These are phyloP conservation scores for Neopestalotiopsis clavispora DNA, from an alignment of 2,329 filamentous ascomycete species.

Conservation along the genomic window DNA sequence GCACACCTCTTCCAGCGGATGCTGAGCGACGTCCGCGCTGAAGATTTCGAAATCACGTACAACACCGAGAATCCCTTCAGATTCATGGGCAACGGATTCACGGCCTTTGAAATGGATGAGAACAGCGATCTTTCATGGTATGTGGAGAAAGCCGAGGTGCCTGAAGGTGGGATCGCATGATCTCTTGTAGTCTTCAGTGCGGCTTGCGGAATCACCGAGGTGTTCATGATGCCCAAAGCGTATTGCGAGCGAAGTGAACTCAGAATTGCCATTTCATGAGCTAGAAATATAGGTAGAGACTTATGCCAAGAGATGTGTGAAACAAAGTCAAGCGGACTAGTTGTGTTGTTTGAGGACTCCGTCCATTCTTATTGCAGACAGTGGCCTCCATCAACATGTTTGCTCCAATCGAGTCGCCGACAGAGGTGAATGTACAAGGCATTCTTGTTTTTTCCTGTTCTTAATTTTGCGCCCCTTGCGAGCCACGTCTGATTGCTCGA, in stretches of 20 bases:
- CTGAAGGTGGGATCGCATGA: neutral
- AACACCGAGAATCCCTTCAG: conserved; percentile 46
- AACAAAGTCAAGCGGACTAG: too few species aligned
- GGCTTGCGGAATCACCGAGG: neutral
- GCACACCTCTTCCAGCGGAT: conserved; percentile 41
- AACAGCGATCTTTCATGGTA: conserved; percentile 36
- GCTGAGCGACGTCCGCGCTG: conserved; percentile 44
- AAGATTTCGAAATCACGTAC: conserved; percentile 54
- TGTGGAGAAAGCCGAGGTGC: conserved; percentile 23
- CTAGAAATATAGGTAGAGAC: too few species aligned
- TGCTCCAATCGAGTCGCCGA: too few species aligned
- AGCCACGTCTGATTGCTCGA: too few species aligned
- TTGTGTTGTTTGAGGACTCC: too few species aligned
- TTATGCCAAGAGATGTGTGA: too few species aligned
- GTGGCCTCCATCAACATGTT: too few species aligned
- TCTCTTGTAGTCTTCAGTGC: neutral
- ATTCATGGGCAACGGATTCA: conserved; percentile 55
- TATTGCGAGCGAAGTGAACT: neutral
- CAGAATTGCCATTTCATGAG: neutral
- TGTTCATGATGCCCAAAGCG: neutral
- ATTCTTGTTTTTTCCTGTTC: too few species aligned
- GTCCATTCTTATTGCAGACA: too few species aligned
- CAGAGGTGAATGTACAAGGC: too few species aligned
- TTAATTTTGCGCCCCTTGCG: too few species aligned
- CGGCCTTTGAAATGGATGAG: conserved; percentile 40